Base-by-base conservation (phyloP, 2,329 filamentous ascomycete genomes). In the Phialophora expanda region DNA sequence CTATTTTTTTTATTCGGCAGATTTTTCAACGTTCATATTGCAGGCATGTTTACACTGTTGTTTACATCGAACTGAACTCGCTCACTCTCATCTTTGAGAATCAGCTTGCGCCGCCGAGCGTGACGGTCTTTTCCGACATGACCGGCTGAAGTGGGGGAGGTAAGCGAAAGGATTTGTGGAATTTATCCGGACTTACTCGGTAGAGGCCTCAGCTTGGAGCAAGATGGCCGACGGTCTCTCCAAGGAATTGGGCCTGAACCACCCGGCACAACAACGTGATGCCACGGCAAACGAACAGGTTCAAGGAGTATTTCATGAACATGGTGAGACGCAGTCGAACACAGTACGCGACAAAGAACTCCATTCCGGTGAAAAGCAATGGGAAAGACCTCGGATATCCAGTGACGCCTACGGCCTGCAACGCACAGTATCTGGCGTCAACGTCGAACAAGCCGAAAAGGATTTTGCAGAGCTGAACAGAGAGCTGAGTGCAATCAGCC, bases 381-480 rank as follows among this genome's bases (percentile, higher is more conserved):
- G n/a, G 26, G 63, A 69, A 48, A 61, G 57, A 34, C 20, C 63
- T 41, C 62, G 62, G 20, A 66, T 59, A 28, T 64, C 62, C 4
- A 62, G 72, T 22, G 76, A 78, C 53, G 73, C 74, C 3, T 73
- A 76, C 53, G 76, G 75, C 6, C 65, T 77, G 26, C 72, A 75
- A 2, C 75, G 74, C 9, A 72, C 75, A 30, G 69, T 76, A 69
- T 71, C 72, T 73, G 74, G 83, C 69, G 75, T 82, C 74, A 71
- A 81, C 76, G 72, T 84, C 75, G 74, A 84, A 77, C 74, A 76
- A 74, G 73, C 81, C 69, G 74, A 84, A 74, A 73, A 79, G 72
- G 75, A 82, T 64, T 79, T 79, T 69, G 74, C 75, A 1, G 76
- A 80, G 51, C 65, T 81, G 57, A 79, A 75, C 67, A 74, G 72